Evolutionary conservation across 1,284 basidiomycete genomes (phyloP), one percentile per base, ranked within the genome.

Genomic region (Boletus sp.): DNA sequence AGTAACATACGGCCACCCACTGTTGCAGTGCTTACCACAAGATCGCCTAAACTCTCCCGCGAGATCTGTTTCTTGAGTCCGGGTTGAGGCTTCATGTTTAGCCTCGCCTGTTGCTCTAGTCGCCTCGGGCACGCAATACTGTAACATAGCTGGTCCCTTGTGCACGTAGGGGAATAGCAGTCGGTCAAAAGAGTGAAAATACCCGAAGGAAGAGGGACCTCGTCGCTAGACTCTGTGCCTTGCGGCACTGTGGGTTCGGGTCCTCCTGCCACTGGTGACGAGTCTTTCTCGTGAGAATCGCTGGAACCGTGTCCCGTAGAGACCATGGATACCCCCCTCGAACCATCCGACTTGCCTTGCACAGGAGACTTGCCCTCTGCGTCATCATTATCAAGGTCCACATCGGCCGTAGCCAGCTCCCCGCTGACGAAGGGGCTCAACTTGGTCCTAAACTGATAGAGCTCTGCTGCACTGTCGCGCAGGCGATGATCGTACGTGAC

Each of bases 121-220:
- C 95, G 74, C 44, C 95, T 72, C 0, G 96, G 96, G 68, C 96
- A 99, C 35, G 94, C 93, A 58, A 97, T 98, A 57, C 89, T 92
- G 70, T 99, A 99, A 71, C 96, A 99, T 14, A 98, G 72, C 53
- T 81, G 81, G 62, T 97, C 94, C 46, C 90, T 78, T 30, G 92
- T 91, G 71, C 96, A 99, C 22, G 96, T 99, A 14, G 96, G 94
- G 36, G 93, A 96, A 72, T 99, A 99, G 69, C 96, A 99, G 65
- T 96, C 93, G 1, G 94, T 96, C 50, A 99, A 75, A 29, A 98
- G 79, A 1, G 95, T 99, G 67, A 99, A 99, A 14, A 99, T 94
- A 37, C 96, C 96, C 1, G 89, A 86, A 1, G 96, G 96, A 48
- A 97, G 70, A 17, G 86, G 81, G n/a, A 77, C 73, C 55, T 84